Conservation (phyloP, 352 stramenopile genomes). For the Phytophthora foliorum region DNA sequence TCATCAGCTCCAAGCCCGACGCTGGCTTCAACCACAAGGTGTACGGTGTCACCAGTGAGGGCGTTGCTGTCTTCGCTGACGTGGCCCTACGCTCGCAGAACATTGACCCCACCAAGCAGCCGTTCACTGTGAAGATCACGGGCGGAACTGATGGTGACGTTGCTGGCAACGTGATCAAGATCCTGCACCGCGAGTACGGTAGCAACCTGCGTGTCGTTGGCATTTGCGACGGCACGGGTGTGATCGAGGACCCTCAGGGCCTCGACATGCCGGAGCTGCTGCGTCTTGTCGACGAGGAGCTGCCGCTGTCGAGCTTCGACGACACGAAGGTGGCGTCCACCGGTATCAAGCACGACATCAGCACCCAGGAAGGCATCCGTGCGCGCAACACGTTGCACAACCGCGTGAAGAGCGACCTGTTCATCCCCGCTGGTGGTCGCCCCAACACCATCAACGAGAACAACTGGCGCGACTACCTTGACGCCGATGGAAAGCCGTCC, state of each 20-base stretch:
- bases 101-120: conserved; percentile 79
- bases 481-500: conserved; percentile 77
- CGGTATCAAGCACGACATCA: conserved; percentile 88
- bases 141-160: conserved; percentile 98
- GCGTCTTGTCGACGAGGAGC: conserved; percentile 92
- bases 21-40: conserved; percentile 92
- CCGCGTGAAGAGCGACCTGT: conserved; percentile 90
- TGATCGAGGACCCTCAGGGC: conserved; percentile 96
- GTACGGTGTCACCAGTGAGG: conserved; percentile 87
- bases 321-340: conserved; percentile 52
- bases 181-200: conserved; percentile 94
- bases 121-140: conserved; percentile 92
- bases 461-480: conserved; percentile 84
- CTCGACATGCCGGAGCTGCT: conserved; percentile 96
- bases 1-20: conserved; percentile 89
- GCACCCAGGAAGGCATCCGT: conserved; percentile 81
- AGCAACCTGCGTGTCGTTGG: conserved; percentile 95
- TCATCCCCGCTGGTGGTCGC: conserved; percentile 84
- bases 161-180: conserved; percentile 98
- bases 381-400: conserved; percentile 99
- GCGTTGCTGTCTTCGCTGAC: conserved; percentile 83
- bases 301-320: conserved; percentile 90
- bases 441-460: conserved; percentile 91
- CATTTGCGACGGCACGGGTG: conserved; percentile 93
- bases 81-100: conserved; percentile 79